Evolutionary conservation across 306 rosid species (phyloP).

Genomic region (Elaeagnus macrophylla): DNA sequence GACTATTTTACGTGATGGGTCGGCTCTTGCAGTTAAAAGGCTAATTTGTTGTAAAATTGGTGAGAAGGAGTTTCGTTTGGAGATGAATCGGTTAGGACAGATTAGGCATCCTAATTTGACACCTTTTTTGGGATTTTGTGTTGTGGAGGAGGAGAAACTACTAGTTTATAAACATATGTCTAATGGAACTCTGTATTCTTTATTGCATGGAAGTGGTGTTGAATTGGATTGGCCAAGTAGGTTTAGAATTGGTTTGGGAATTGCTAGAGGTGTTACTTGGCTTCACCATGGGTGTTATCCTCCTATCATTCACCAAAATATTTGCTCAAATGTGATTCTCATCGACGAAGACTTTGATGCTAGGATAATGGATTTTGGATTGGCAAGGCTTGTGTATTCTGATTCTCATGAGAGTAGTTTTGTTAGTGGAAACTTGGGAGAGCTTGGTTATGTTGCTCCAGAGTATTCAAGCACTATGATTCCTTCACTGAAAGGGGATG

Average conservation of each 20-base stretch:
- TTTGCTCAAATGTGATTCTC: slow-evolving; percentile 76
- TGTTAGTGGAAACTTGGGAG: slow-evolving; percentile 83
- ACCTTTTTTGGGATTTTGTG: slow-evolving; percentile 75
- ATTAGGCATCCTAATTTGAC: slow-evolving; percentile 87
- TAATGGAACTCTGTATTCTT: slow-evolving; percentile 66
- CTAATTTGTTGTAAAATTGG: slow-evolving; percentile 64
- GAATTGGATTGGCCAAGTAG: slow-evolving; percentile 75
- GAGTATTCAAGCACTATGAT: slow-evolving; percentile 75
- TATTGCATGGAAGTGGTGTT: slow-evolving; percentile 46
- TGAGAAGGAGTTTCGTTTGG: slow-evolving; percentile 73
- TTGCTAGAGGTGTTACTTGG: slow-evolving; percentile 90
- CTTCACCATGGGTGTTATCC: slow-evolving; percentile 94
- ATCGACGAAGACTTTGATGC: slow-evolving; percentile 90
- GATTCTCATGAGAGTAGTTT: slow-evolving; percentile 57
- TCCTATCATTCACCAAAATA: slow-evolving; percentile 75
- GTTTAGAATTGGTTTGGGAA: slow-evolving; percentile 75
- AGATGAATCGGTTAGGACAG: slow-evolving; percentile 71
- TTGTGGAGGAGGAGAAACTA: slow-evolving; percentile 83
- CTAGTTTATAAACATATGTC: slow-evolving; percentile 85
- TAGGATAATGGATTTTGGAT: slow-evolving; percentile 83
- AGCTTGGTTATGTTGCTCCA: slow-evolving; percentile 86
- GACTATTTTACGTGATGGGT: slow-evolving; percentile 78
- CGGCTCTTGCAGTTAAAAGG: slow-evolving; percentile 75
- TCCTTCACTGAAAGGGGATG: slow-evolving; percentile 85
- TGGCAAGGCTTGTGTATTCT: slow-evolving; percentile 68